Evolutionary conservation across 495 filamentous ascomycete species (phyloP), one percentile per base, ranked within the genome.

Genomic region (Hypoxylon perforatum): DNA sequence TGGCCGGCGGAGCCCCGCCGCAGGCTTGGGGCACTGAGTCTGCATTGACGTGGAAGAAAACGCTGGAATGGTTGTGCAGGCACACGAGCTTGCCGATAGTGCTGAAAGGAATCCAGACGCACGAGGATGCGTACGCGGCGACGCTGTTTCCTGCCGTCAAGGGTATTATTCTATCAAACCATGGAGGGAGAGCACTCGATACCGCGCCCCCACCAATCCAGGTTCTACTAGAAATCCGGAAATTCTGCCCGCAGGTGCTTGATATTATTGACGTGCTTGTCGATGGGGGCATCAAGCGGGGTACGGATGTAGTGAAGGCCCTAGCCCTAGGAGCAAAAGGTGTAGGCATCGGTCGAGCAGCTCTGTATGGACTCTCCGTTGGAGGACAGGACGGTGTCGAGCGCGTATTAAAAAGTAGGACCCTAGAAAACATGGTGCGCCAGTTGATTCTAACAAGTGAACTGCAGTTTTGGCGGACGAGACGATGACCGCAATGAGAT

Each of bases 161-260:
- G 71, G 91, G 84, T 0, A 91, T 93, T 38, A 89, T 93, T n/a
- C 75, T 94, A 1, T 91, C 88, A n/a, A 94, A 94, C 63, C 91
- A 94, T 67, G 91, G 91, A 22, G 91, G 91, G 0, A 78, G 91
- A 5, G 90, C 89, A 17, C 72, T 89, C 19, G 91, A 94, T 68
- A 94, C 91, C 1, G 89, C 91, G 0, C 90, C 91, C 1, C 89
- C 91, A 3, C 85, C 88, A 18, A 82, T 94, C 0, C 88, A 92
- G 72, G 92, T 90, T 0, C 70, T 94, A 22, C 70, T 94, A 19
- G 91, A 95, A 73, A 92, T 94, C 57, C 78, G 90, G 22, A 92
- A 89, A 67, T 91, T 91, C 73, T 92, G 89, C 60, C 91, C 92
- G 1, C 86, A 91, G 54, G 90, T 95, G 1, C 85, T 95, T 47